These are phyloP conservation scores for Scheffersomyces lignicola DNA, from an alignment of 1,139 yeast species.

Conservation along the genomic window DNA sequence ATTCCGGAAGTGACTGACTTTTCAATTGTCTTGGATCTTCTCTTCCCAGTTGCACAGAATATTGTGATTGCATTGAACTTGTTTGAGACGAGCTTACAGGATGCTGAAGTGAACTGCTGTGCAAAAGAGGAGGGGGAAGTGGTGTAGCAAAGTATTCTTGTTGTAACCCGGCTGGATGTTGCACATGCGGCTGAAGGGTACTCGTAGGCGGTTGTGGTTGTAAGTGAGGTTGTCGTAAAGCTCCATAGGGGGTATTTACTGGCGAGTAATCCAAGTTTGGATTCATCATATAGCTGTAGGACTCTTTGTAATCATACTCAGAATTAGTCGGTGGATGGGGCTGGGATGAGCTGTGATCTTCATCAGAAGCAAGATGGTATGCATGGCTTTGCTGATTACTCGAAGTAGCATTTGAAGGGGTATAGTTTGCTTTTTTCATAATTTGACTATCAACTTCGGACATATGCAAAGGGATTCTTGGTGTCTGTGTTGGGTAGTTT, in stretches of 20 bases:
- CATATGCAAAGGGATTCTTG: constrained; percentile 4
- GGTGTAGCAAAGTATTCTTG: constrained; percentile 2
- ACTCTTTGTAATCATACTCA: constrained; percentile 4
- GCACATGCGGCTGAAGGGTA: background rate
- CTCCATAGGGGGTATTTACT: constrained; percentile 4
- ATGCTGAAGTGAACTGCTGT: constrained; percentile 1
- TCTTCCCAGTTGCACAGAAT: background rate
- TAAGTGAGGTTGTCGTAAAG: constrained; percentile 2
- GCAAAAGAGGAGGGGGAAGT: constrained; percentile 3
- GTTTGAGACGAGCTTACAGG: background rate
- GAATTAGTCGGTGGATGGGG: background rate
- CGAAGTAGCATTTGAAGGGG: background rate
- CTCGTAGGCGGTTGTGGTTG: background rate
- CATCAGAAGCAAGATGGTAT: background rate
- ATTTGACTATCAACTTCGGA: constrained; percentile 3
- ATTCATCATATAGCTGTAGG: constrained; percentile 1
- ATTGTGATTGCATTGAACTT: background rate
- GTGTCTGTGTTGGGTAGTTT: constrained; percentile 2
- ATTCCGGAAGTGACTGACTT: constrained; percentile 4
- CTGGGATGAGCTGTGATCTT: background rate
- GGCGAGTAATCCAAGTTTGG: background rate
- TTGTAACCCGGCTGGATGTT: background rate
- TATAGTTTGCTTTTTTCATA: constrained; percentile 4
- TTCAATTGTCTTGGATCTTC: constrained; percentile 4
- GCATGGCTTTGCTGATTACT: background rate